Conservation (phyloP, 371 early-diverging fungal genomes). For the Cokeromyces recurvatus region DNA sequence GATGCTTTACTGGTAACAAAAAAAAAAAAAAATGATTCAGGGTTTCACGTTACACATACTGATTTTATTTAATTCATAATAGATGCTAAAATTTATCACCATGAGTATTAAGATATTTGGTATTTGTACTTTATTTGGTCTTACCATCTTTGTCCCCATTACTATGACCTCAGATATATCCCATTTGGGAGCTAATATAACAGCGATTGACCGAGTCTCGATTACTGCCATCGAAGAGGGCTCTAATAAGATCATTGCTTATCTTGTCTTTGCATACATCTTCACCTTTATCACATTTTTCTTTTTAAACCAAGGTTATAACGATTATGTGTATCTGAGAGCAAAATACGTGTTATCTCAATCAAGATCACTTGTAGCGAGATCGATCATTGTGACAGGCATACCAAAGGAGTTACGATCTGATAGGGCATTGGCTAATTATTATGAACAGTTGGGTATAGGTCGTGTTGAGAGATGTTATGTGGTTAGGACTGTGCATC, state of each 20-base stretch:
- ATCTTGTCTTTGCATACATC: slow-evolving; percentile 50
- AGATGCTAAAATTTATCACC: slow-evolving; percentile 41
- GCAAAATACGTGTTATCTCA: slow-evolving; percentile 41
- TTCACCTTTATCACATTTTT: slow-evolving; percentile 49
- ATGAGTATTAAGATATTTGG: slow-evolving; percentile 45
- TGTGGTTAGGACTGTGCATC: slow-evolving; percentile 48
- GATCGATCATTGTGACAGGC: slow-evolving; percentile 55
- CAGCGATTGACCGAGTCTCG: slow-evolving; percentile 20
- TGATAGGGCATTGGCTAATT: slow-evolving; percentile 44
- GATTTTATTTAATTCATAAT: neutral
- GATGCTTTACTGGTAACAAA: slow-evolving; percentile 62
- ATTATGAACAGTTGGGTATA: slow-evolving; percentile 45
- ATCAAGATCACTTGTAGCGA: slow-evolving; percentile 28
- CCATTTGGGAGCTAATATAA: slow-evolving; percentile 8
- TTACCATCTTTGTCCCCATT: slow-evolving; percentile 33
- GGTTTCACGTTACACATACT: too few species aligned
- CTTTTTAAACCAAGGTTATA: slow-evolving; percentile 46
- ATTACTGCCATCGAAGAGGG: slow-evolving; percentile 26
- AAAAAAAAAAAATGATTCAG: too few species aligned
- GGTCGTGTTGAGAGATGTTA: slow-evolving; percentile 51
- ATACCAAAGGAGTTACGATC: slow-evolving; percentile 42
- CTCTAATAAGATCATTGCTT: slow-evolving; percentile 43
- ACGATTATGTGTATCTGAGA: slow-evolving; percentile 40
- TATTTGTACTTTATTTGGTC: slow-evolving; percentile 34
- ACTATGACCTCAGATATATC: slow-evolving; percentile 15